These are phyloP conservation scores for Panicum virgatum DNA, from an alignment of 202 grass and related monocot genomes.

Conservation along the genomic window DNA sequence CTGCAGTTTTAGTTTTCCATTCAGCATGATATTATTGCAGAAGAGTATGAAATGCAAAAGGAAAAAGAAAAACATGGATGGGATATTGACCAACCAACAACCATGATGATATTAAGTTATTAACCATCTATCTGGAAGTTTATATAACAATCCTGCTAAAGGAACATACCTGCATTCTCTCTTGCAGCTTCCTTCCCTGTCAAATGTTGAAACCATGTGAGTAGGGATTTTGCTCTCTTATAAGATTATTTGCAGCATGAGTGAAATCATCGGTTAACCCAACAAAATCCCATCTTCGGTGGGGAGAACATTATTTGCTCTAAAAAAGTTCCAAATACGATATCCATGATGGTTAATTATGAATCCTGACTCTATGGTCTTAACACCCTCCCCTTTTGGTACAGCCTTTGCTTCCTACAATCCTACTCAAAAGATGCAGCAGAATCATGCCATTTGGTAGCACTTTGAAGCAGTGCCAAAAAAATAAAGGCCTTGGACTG, in stretches of 20 bases:
- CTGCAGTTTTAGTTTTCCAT: conserved; percentile 41
- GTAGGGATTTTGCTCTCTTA: conserved; percentile 11
- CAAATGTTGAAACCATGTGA: conserved; percentile 25
- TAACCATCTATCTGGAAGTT: no score
- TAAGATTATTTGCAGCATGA: conserved; percentile 8
- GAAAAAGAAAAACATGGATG: not conserved
- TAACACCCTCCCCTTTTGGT: not conserved
- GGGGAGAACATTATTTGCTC: not conserved
- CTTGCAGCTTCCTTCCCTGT: conserved; percentile 83
- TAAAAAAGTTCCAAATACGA: conserved; percentile 15
- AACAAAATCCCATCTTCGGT: conserved; percentile 3
- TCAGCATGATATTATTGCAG: conserved; percentile 23
- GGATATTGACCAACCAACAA: conserved; percentile 11
- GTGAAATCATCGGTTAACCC: not conserved
- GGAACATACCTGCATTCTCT: conserved; percentile 79
- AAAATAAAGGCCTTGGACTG: not conserved
- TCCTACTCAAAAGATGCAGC: not conserved
- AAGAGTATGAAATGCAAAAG: conserved; percentile 44
- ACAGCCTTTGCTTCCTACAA: not conserved
- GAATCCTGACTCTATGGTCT: not conserved
- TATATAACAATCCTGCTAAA: conserved; percentile 18
- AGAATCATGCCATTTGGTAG: not conserved
- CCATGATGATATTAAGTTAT: conserved; percentile 8
- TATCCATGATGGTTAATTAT: not conserved
- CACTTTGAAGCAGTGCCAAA: not conserved